Percentiles rank a stretch among this genome's conserved stretches.
Evolutionary conservation across 2,329 filamentous ascomycete genomes (phyloP).

Genomic region (Microdochium nivale): DNA sequence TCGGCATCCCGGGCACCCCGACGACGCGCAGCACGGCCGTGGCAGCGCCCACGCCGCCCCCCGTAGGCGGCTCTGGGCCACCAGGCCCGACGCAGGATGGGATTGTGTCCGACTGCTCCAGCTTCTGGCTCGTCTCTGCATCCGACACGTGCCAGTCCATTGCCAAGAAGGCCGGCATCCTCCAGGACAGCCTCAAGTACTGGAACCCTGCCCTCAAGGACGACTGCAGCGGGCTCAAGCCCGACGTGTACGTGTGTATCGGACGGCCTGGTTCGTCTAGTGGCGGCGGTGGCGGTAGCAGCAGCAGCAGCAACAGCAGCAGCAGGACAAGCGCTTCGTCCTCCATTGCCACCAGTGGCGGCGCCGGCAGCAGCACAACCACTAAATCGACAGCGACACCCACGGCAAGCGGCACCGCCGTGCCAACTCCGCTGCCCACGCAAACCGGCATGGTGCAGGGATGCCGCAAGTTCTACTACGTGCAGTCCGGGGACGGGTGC

Average conservation of each 20-base stretch:
- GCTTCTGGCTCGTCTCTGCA: constrained; percentile 3
- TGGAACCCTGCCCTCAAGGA: constrained; percentile 7
- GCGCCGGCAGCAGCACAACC: background rate
- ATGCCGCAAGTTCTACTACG: constrained; percentile 3
- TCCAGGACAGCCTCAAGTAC: constrained; percentile 5
- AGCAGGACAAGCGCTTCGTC: too few species aligned
- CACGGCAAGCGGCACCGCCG: background rate
- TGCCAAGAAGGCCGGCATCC: constrained; percentile 2
- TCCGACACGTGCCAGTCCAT: constrained; percentile 9
- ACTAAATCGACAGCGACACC: background rate
- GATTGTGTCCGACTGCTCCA: constrained; percentile 2
- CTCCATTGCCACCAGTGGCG: background rate
- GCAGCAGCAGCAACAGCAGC: too few species aligned
- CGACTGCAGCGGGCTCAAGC: constrained; percentile 1
- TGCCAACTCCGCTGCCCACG: constrained; percentile 1
- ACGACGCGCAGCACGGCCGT: constrained; percentile 6
- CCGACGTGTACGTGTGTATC: constrained; percentile 2
- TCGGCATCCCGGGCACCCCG: constrained; percentile 7
- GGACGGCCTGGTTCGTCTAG: background rate
- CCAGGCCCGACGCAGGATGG: constrained; percentile 2
- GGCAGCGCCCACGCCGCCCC: background rate
- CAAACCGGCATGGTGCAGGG: constrained; percentile 4
- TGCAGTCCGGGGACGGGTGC: constrained; percentile 3
- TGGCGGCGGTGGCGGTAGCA: too few species aligned
- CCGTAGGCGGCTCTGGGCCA: background rate